Base-by-base conservation (phyloP, 192 early-diverging fungal genomes). In the Gamsiella multidivaricata region DNA sequence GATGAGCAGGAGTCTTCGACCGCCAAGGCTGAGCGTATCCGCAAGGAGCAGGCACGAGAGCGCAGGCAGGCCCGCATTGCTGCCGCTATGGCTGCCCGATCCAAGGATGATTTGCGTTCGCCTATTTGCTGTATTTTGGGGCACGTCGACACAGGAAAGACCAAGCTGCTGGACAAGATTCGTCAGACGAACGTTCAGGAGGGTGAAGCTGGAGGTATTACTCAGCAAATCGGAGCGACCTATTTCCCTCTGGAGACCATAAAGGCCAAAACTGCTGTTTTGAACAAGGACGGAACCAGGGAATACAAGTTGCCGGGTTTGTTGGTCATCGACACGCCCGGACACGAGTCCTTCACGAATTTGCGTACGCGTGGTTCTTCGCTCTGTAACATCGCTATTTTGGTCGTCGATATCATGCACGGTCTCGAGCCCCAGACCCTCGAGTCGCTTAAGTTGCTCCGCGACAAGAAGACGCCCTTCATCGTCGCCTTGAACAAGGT, bases 181-280 rank as follows among this genome's bases (percentile, higher is more conserved):
- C 90, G 98, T 50, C 96, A 98, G 81, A 99, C 98, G 29, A 97
- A 97, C 85, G 98, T 99, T 18, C 97, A 98, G 84, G 98, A 93
- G 61, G 96, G 96, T 60, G 98, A 99, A 89, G 98, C 98, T 34
- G 98, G 98, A 72, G 98, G 98, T 82, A 99, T 99, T 80, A 99
- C 98, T 12, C 98, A 99, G 82, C 98, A 99, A 79, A 99, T 99
- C 65, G 98, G 98, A 82, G 98, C 98, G 17, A 98, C 97, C 28
- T 99, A 94, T 85, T 98, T 99, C 90, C 98, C 97, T n/a, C 88
- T 94, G 57, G 92, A 94, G 34, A 94, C 95, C 29, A 96, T 99
- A 68, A 88, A 88, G 80, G 84, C 89, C 68, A 99, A 99, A 87
- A 98, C 97, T 29, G 90, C 89, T 0, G 84, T 89, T 43, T 81